Percentiles rank a stretch among this genome's conserved stretches.
phyloP scores from a whole-genome alignment of 108 stramenopile species.

The Aurantiochytrium sp. region DNA sequence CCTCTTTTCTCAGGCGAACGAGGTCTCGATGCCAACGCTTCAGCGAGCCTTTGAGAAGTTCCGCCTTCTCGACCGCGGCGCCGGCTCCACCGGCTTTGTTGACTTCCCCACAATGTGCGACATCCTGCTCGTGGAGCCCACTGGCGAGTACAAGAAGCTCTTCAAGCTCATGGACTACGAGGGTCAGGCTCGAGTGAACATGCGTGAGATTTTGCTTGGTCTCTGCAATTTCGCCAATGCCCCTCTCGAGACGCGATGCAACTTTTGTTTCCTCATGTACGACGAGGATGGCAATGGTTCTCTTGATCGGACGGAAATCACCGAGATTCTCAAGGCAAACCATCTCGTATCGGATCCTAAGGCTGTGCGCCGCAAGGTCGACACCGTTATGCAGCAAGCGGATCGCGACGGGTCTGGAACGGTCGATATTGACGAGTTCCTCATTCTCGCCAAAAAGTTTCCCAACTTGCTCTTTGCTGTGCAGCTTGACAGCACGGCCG shows the following conservation, averaged over 20 bases:
- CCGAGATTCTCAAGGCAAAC: conserved; percentile 50
- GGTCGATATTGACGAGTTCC: conserved; percentile 55
- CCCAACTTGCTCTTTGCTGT: conserved; percentile 62
- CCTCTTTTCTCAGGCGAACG: neutral
- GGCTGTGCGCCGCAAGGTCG: conserved; percentile 48
- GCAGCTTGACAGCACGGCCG: neutral
- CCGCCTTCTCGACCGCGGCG: neutral
- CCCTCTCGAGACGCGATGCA: conserved; percentile 45
- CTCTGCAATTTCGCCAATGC: conserved; percentile 56
- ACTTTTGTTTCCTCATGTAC: conserved; percentile 62
- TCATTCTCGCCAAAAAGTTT: conserved; percentile 52
- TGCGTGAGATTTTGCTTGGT: conserved; percentile 58
- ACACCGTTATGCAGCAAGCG: conserved; percentile 60
- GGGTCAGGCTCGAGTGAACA: conserved; percentile 32
- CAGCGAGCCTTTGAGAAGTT: conserved; percentile 16
- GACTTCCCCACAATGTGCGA: conserved; percentile 41
- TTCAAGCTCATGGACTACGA: conserved; percentile 46
- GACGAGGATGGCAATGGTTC: conserved; percentile 59
- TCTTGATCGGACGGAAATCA: conserved; percentile 46
- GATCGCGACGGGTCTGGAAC: conserved; percentile 53
- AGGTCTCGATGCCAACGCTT: neutral
- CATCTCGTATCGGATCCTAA: conserved; percentile 46
- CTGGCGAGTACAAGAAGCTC: conserved; percentile 54
- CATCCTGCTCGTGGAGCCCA: conserved; percentile 51
- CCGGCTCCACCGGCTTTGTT: neutral